Conservation (phyloP, 2,329 filamentous ascomycete genomes). For the Sclerotinia nivalis region DNA sequence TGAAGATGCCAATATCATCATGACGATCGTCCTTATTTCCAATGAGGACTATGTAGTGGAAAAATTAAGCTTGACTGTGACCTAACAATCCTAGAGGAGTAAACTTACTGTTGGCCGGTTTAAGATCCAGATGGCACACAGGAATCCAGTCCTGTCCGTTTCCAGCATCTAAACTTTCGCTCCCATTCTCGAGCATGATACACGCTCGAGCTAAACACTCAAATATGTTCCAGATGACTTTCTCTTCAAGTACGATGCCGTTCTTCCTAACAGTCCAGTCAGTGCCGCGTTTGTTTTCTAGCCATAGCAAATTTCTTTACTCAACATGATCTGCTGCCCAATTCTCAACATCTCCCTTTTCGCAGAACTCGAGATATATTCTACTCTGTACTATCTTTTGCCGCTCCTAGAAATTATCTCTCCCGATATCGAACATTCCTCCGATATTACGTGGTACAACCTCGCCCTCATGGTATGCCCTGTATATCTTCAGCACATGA, state of each 20-base stretch:
- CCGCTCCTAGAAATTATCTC: background rate
- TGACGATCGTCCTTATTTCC: background rate
- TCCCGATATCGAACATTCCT: constrained; percentile 8
- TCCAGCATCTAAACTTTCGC: background rate
- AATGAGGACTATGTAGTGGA: background rate
- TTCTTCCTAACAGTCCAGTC: background rate
- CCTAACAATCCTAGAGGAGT: fast-evolving
- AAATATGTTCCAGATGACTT: constrained; percentile 8
- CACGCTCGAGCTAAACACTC: constrained; percentile 11
- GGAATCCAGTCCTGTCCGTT: background rate
- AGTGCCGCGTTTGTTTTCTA: fast-evolving
- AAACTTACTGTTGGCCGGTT: constrained; percentile 9
- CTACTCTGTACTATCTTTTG: background rate
- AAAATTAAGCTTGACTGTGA: background rate
- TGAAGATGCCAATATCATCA: background rate
- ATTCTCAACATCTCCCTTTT: background rate
- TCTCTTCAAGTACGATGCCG: background rate
- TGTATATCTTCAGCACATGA: constrained; percentile 1
- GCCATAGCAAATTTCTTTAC: background rate
- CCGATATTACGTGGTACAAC: background rate
- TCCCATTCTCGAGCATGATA: background rate
- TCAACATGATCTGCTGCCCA: background rate
- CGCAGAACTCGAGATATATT: constrained; percentile 7
- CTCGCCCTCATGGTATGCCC: background rate
- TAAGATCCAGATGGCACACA: constrained; percentile 4